Evolutionary conservation across 148 eudicot genomes (phyloP).

Genomic region (Silene uniflora): DNA sequence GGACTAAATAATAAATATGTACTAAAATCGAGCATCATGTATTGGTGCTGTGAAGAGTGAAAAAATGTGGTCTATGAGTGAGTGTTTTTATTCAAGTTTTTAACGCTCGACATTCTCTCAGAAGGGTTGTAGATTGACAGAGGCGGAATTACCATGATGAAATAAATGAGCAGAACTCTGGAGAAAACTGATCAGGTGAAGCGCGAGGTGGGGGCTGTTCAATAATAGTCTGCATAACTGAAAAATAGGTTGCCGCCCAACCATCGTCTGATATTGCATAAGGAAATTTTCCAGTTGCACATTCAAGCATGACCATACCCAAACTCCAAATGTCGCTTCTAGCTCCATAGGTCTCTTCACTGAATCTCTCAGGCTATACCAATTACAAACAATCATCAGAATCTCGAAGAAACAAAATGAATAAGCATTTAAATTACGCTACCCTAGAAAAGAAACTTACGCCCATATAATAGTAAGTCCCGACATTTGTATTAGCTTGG

Average conservation of each 20-base stretch:
- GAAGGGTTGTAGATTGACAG: neutral
- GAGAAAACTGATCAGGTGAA: constrained; percentile 70
- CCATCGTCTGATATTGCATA: constrained; percentile 64
- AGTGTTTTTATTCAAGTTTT: neutral
- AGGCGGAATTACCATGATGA: constrained; percentile 66
- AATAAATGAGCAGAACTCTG: constrained; percentile 89
- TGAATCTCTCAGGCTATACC: constrained; percentile 79
- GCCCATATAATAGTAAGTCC: constrained; percentile 94
- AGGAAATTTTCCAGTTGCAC: constrained; percentile 82
- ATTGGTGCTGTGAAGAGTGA: neutral
- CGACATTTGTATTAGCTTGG: constrained; percentile 77
- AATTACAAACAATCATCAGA: constrained; percentile 1
- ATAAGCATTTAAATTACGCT: neutral
- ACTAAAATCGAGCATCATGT: too few relatives aligned
- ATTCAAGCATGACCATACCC: constrained; percentile 85
- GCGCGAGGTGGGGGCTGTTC: constrained; percentile 79
- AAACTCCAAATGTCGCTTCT: constrained; percentile 97
- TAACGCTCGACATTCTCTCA: neutral
- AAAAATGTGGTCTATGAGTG: neutral
- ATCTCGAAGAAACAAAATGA: neutral
- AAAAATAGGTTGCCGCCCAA: constrained; percentile 63
- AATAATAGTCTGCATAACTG: constrained; percentile 80
- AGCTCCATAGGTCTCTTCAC: constrained; percentile 49
- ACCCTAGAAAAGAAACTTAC: constrained; percentile 42
- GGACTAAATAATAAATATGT: too few relatives aligned